Percentiles rank a stretch among this genome's conserved stretches.
phyloP scores from a whole-genome alignment of 176 grass and related monocot species.

The Microstegium vimineum region DNA sequence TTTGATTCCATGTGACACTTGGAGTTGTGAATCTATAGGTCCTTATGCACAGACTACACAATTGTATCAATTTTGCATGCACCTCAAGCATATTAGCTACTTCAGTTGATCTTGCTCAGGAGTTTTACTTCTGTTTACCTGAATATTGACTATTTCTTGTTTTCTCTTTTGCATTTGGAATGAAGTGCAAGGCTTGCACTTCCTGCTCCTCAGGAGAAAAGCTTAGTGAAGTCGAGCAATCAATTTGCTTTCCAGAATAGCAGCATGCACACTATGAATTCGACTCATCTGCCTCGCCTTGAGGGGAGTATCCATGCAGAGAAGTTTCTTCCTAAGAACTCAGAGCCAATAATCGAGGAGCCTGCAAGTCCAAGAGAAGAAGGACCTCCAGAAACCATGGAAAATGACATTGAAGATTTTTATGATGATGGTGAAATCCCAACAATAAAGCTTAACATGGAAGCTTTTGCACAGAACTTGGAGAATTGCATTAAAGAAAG shows the following conservation, averaged over 20 bases:
- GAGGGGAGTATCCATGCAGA: conserved; percentile 30
- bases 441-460: conserved; percentile 77
- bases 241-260: conserved; percentile 37
- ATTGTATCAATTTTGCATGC: not conserved
- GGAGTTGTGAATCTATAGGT: conserved; percentile 7
- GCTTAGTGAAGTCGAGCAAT: conserved; percentile 36
- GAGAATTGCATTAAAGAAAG: conserved; percentile 67
- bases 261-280: conserved; percentile 13
- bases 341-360: conserved; percentile 90
- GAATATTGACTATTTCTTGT: conserved; percentile 13
- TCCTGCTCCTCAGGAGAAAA: conserved; percentile 65
- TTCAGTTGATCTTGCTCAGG: not conserved
- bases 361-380: conserved; percentile 68
- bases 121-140: conserved; percentile 2
- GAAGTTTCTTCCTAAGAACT: conserved; percentile 32
- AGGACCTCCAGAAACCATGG: conserved; percentile 30
- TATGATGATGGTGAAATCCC: conserved; percentile 81
- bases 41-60: not conserved
- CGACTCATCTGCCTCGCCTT: conserved; percentile 21
- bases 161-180: conserved; percentile 16
- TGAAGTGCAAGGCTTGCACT: conserved; percentile 76
- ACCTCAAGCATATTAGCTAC: not conserved
- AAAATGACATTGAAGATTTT: conserved; percentile 69
- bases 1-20: not conserved
- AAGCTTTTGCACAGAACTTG: conserved; percentile 73